These are phyloP conservation scores for Paralagenidium karlingii DNA, from an alignment of 352 stramenopile species.

Conservation along the genomic window DNA sequence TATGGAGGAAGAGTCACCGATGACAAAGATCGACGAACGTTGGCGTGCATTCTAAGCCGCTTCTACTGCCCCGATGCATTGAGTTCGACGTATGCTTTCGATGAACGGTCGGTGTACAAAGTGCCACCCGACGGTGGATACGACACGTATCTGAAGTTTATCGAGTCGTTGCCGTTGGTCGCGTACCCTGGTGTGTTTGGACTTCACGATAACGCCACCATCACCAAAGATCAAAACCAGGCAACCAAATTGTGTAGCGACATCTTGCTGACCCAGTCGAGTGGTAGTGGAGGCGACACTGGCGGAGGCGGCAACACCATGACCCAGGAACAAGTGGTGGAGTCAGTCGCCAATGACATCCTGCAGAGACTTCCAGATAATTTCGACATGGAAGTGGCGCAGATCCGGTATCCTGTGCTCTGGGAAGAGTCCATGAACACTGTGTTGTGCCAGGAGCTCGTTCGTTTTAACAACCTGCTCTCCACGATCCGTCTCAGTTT, in stretches of 20 bases:
- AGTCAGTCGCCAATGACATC: conserved; percentile 80
- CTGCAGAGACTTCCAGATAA: conserved; percentile 72
- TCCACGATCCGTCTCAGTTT: conserved; percentile 80
- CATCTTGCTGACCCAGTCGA: conserved; percentile 86
- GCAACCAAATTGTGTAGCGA: conserved; percentile 89
- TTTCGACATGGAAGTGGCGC: conserved; percentile 89
- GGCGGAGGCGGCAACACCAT: conserved; percentile 28
- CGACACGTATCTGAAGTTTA: conserved; percentile 67
- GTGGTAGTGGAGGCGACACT: conserved; percentile 40
- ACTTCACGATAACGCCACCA: conserved; percentile 89
- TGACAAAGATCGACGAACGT: conserved; percentile 69
- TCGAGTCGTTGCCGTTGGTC: conserved; percentile 79
- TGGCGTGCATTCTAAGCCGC: conserved; percentile 53
- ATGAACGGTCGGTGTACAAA: conserved; percentile 53
- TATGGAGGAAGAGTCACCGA: conserved; percentile 80
- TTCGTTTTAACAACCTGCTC: conserved; percentile 89
- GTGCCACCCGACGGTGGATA: conserved; percentile 64
- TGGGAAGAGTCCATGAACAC: conserved; percentile 93
- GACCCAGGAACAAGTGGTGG: conserved; percentile 85
- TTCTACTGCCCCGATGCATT: conserved; percentile 72
- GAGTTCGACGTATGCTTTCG: conserved; percentile 42
- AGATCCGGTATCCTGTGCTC: conserved; percentile 84
- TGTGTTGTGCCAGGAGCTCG: conserved; percentile 88
- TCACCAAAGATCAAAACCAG: conserved; percentile 92
- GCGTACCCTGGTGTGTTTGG: conserved; percentile 87